phyloP scores from a whole-genome alignment of 139 green algal genomes.

The Dunaliella primolecta region DNA sequence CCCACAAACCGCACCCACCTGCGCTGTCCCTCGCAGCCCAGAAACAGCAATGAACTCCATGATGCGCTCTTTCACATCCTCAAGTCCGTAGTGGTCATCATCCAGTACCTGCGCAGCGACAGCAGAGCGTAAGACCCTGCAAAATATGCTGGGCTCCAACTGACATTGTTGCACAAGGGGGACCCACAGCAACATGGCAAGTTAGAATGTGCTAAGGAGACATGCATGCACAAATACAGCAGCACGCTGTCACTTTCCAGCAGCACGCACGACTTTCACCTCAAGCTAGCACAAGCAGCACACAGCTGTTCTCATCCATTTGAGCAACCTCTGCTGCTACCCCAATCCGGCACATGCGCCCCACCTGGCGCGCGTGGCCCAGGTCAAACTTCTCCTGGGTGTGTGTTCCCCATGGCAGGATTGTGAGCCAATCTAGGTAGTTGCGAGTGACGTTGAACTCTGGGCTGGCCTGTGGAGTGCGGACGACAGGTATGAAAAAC shows the following conservation, averaged over 20 bases:
- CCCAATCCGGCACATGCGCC: too few relatives aligned
- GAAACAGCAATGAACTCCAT: constrained; percentile 97
- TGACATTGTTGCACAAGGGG: too few relatives aligned
- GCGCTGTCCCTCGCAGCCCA: constrained; percentile 68
- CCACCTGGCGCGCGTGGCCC: constrained; percentile 62
- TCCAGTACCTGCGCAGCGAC: constrained; percentile 83
- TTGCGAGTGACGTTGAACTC: constrained; percentile 98
- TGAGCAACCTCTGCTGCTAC: too few relatives aligned
- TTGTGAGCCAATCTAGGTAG: constrained; percentile 96
- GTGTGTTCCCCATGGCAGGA: constrained; percentile 82
- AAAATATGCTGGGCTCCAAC: too few relatives aligned
- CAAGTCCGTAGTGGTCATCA: constrained; percentile 93
- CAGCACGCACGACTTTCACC: too few relatives aligned
- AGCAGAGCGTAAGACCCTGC: too few relatives aligned
- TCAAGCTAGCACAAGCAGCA: too few relatives aligned
- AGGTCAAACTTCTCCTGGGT: constrained; percentile 86
- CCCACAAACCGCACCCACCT: too few relatives aligned
- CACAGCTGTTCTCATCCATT: too few relatives aligned
- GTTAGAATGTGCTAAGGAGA: not conserved
- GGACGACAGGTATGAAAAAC: too few relatives aligned
- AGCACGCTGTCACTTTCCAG: too few relatives aligned
- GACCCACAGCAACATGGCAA: not conserved
- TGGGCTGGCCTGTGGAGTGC: constrained; percentile 45
- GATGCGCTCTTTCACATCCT: constrained; percentile 95
- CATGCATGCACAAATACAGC: too few relatives aligned